Evolutionary conservation across 1,139 yeast genomes (phyloP).

Genomic region (Pichia sp.): DNA sequence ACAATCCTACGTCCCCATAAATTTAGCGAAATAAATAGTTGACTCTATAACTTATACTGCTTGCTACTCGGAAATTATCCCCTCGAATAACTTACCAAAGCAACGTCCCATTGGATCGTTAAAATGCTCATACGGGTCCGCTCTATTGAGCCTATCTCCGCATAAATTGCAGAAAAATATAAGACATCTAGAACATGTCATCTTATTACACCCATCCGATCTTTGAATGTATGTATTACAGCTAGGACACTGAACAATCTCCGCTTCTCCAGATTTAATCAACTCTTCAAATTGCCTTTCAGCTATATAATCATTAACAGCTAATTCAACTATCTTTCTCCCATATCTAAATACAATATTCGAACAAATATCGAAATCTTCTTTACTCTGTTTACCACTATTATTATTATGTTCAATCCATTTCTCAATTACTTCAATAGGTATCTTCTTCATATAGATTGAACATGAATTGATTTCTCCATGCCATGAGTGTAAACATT

Average conservation of each 20-base stretch:
- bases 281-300: constrained; percentile 43
- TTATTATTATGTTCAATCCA: constrained; percentile 30
- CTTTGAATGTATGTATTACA: constrained; percentile 51
- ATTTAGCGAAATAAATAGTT: not conserved
- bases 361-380: constrained; percentile 18
- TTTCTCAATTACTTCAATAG: constrained; percentile 35
- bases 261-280: constrained; percentile 35
- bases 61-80: constrained; percentile 36
- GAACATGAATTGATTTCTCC: constrained; percentile 46
- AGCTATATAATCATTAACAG: constrained; percentile 40
- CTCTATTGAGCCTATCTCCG: constrained; percentile 34
- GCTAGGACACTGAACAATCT: constrained; percentile 45
- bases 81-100: constrained; percentile 48
- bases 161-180: constrained; percentile 53
- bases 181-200: constrained; percentile 49
- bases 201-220: constrained; percentile 62
- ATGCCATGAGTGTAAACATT: constrained; percentile 62
- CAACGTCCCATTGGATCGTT: constrained; percentile 38
- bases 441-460: constrained; percentile 32
- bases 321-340: constrained; percentile 34
- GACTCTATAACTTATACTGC: too few species aligned
- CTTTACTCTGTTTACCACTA: constrained; percentile 23
- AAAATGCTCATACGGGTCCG: constrained; percentile 51
- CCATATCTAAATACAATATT: constrained; percentile 48
- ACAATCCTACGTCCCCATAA: not conserved